Conservation (phyloP, 192 early-diverging fungal genomes). For the Backusella luteola region DNA sequence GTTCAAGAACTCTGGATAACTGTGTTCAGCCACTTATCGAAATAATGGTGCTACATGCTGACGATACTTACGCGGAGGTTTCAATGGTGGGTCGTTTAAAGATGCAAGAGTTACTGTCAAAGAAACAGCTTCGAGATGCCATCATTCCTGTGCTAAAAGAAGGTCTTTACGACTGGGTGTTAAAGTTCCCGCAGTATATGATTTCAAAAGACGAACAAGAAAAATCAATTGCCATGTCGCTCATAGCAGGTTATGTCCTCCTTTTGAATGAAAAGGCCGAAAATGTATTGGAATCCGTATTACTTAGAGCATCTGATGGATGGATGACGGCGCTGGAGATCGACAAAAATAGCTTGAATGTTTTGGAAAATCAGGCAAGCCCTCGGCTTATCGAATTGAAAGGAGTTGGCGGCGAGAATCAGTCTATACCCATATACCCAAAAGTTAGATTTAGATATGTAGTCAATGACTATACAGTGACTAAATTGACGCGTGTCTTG, state of each 20-base stretch:
- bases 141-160: slow-evolving; percentile 39
- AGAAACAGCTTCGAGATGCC: slow-evolving; percentile 4
- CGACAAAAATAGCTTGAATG: slow-evolving; percentile 25
- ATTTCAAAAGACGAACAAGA: slow-evolving; percentile 32
- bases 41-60: slow-evolving; percentile 37
- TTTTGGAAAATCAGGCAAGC: slow-evolving; percentile 30
- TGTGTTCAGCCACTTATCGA: slow-evolving; percentile 29
- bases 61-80: slow-evolving; percentile 37
- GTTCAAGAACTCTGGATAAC: slow-evolving; percentile 35
- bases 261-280: slow-evolving; percentile 30
- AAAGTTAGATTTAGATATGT: slow-evolving; percentile 32
- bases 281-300: slow-evolving; percentile 27
- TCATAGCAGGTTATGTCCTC: slow-evolving; percentile 31
- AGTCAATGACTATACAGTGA: slow-evolving; percentile 11
- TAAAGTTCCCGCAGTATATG: slow-evolving; percentile 33
- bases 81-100: slow-evolving; percentile 14
- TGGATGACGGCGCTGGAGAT: slow-evolving; percentile 39
- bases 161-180: slow-evolving; percentile 33
- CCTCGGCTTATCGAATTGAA: slow-evolving; percentile 20
- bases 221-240: slow-evolving; percentile 32
- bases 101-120: slow-evolving; percentile 12
- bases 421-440: slow-evolving; percentile 18
- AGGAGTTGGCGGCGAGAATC: not conserved
- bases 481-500: slow-evolving; percentile 24
- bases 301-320: slow-evolving; percentile 31